Percentiles rank a stretch among this genome's conserved stretches.
Conservation (phyloP, 306 rosid species). For the Casuarina cunninghamiana region DNA sequence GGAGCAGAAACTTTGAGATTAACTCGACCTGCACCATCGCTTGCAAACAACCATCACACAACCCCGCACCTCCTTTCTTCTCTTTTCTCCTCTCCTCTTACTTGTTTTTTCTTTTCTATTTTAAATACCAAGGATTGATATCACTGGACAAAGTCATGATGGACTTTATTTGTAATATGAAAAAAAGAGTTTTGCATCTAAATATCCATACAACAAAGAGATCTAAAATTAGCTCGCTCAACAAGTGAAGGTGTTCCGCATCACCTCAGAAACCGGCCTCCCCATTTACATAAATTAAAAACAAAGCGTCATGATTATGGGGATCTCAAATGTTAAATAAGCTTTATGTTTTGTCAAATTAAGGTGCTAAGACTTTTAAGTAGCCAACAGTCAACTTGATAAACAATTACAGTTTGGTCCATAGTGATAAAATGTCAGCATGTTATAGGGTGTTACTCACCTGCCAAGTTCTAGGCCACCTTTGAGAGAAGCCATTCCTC, state of each 20-base stretch:
- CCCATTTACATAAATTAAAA: not conserved
- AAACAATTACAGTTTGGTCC: conserved; percentile 22
- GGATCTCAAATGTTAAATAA: not conserved
- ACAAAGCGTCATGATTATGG: not conserved
- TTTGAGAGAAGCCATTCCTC: conserved; percentile 62
- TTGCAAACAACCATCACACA: no score
- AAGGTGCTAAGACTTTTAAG: conserved; percentile 1
- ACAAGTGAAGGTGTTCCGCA: not conserved
- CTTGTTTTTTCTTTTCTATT: no score
- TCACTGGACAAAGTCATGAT: not conserved
- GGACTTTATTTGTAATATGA: not conserved
- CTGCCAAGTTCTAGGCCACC: conserved; percentile 82
- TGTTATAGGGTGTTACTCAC: conserved; percentile 44
- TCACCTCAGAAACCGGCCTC: no score
- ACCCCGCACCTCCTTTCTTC: no score
- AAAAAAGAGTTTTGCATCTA: not conserved
- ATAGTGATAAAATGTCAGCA: conserved; percentile 20
- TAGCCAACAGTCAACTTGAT: conserved; percentile 3
- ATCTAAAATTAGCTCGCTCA: not conserved
- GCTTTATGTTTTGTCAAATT: not conserved
- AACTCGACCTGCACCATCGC: no score
- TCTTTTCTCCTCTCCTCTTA: no score
- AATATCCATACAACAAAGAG: not conserved
- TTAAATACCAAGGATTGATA: not conserved
- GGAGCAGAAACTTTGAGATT: no score